Conservation (phyloP, 2,329 filamentous ascomycete genomes). For the Chaetomiaceae sp. region DNA sequence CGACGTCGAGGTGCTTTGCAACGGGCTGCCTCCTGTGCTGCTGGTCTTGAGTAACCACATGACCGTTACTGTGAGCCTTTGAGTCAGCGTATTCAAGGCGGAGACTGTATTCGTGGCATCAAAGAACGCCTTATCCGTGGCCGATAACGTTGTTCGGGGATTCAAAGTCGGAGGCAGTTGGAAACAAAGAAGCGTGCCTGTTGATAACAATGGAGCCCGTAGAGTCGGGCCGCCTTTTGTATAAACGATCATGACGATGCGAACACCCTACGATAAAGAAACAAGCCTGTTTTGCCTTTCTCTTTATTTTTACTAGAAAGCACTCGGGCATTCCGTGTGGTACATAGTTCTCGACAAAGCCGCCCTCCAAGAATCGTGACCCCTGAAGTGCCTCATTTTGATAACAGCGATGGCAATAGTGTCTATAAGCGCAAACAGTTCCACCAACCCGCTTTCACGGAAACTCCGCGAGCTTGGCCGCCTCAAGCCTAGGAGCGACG, state of each 20-base stretch:
- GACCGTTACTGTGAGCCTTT: conserved; percentile 78
- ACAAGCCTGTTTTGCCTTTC: conserved; percentile 3
- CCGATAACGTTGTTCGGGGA: conserved; percentile 9
- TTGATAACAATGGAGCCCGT: conserved; percentile 5
- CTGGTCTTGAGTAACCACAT: conserved; percentile 84
- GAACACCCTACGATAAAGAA: conserved; percentile 12
- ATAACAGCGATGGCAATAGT: conserved; percentile 2
- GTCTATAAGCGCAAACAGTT: background rate
- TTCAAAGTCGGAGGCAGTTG: background rate
- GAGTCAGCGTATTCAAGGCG: conserved; percentile 6
- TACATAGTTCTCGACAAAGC: background rate
- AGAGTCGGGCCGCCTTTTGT: background rate
- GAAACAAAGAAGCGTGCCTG: conserved; percentile 15
- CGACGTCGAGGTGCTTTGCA: conserved; percentile 73
- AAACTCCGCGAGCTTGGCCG: conserved; percentile 20
- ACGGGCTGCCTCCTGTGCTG: conserved; percentile 69
- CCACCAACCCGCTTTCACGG: conserved; percentile 12
- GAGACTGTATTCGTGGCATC: conserved; percentile 5
- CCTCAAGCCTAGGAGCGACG: conserved; percentile 2
- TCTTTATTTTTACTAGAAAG: conserved; percentile 1
- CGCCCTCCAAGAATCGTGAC: background rate
- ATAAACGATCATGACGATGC: background rate
- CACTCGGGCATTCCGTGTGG: background rate
- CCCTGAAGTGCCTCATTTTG: no score
- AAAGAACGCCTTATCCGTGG: background rate